Percentiles rank a stretch among this genome's conserved stretches.
These are phyloP conservation scores for Microascus cirrosus DNA, from an alignment of 2,329 filamentous ascomycete genomes.

Conservation along the genomic window DNA sequence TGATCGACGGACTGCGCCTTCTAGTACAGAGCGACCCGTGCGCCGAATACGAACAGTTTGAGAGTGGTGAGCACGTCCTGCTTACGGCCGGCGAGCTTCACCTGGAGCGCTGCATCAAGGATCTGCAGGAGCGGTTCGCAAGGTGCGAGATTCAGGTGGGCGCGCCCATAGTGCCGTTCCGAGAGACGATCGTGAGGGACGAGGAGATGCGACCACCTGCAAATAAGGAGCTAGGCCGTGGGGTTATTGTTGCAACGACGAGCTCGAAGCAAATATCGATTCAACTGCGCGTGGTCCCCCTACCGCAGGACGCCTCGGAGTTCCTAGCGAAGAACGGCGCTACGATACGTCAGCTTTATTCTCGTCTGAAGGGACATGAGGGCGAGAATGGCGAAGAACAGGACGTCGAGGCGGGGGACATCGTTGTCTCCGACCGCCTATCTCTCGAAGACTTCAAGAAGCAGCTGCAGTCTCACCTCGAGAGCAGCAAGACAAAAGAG, in stretches of 20 bases:
- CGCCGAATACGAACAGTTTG: conserved; percentile 86
- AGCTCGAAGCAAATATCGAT: conserved; percentile 80
- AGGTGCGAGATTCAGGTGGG: conserved; percentile 91
- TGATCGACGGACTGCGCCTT: conserved; percentile 78
- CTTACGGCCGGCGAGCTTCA: conserved; percentile 90
- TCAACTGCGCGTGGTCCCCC: conserved; percentile 63
- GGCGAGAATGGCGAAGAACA: conserved; percentile 18
- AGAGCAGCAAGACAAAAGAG: conserved; percentile 62
- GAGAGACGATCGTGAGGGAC: conserved; percentile 79
- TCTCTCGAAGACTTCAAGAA: conserved; percentile 67
- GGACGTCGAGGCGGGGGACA: conserved; percentile 34
- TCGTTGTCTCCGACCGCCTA: conserved; percentile 49
- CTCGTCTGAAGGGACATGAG: conserved; percentile 45
- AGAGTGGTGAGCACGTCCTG: conserved; percentile 89
- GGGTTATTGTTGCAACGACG: conserved; percentile 63
- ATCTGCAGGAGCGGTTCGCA: conserved; percentile 85
- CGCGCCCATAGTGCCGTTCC: conserved; percentile 88
- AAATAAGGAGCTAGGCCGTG: conserved; percentile 77
- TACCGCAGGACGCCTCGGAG: conserved; percentile 69
- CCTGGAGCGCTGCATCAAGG: conserved; percentile 85
- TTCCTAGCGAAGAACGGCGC: conserved; percentile 73
- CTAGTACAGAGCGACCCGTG: conserved; percentile 93
- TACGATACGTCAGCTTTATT: conserved; percentile 69
- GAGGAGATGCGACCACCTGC: conserved; percentile 86
- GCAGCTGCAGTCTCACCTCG: conserved; percentile 57